A percentile compares a stretch with the other conserved stretches of the same genome.
phyloP scores from a whole-genome alignment of 176 grass and related monocot species.

The Triticum monococcum region DNA sequence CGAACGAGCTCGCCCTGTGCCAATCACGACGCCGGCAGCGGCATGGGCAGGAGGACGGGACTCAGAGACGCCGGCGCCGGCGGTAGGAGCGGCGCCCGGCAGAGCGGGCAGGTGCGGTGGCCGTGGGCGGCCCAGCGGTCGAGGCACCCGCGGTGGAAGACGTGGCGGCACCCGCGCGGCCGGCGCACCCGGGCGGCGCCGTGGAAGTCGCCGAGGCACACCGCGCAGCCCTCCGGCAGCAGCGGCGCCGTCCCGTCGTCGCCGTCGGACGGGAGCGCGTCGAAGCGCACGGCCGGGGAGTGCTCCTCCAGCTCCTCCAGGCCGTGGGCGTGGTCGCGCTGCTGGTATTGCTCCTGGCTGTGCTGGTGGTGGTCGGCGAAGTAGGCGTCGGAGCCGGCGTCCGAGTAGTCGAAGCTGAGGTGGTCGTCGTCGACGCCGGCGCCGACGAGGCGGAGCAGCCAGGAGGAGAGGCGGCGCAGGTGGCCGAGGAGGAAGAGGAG shows the following conservation, averaged over 20 bases:
- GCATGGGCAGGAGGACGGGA: slow-evolving; percentile 5
- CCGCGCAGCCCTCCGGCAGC: slow-evolving; percentile 46
- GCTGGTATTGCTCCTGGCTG: too few relatives aligned
- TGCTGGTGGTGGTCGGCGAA: too few relatives aligned
- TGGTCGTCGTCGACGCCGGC: slow-evolving; percentile 16
- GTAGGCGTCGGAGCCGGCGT: neutral
- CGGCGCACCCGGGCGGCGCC: slow-evolving; percentile 67
- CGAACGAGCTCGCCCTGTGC: rapidly evolving
- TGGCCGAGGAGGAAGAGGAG: slow-evolving; percentile 55
- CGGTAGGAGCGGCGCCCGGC: slow-evolving; percentile 58
- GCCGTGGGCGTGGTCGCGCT: neutral
- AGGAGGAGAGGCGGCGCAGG: slow-evolving; percentile 55
- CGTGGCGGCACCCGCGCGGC: slow-evolving; percentile 61
- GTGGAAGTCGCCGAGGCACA: slow-evolving; percentile 81
- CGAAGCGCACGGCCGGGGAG: slow-evolving; percentile 62
- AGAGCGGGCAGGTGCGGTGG: slow-evolving; percentile 77
- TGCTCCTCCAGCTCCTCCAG: slow-evolving; percentile 40
- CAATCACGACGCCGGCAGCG: slow-evolving; percentile 18
- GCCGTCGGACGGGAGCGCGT: slow-evolving; percentile 27
- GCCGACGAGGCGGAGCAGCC: slow-evolving; percentile 57
- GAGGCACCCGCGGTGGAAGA: slow-evolving; percentile 79
- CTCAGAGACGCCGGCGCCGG: neutral
- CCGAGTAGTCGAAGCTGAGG: neutral
- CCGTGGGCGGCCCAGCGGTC: slow-evolving; percentile 78
- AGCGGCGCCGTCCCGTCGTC: neutral